Evolutionary conservation across 257 asterid species (phyloP), one percentile per base, ranked within the genome.

Genomic region (Eucommia ulmoides): DNA sequence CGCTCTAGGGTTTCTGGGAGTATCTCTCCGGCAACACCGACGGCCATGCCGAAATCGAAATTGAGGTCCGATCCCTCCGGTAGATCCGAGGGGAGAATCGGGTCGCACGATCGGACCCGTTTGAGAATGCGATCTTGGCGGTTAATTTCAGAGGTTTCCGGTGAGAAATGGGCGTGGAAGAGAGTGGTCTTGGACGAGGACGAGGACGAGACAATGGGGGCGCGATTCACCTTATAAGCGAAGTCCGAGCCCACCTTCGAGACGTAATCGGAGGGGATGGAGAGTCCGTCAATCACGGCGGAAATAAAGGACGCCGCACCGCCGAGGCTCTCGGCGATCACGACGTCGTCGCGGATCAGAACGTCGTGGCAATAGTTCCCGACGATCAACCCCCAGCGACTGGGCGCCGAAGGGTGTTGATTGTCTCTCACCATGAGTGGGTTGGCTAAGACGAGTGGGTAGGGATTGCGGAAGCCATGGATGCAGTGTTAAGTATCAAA

Each of bases 361-460:
- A 88, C 82, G 56, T 88, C 97, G 68, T 88, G 97, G 78, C 95
- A 84, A 65, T 84, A 88, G 60, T 84, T 88, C 60, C 97, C 95
- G 42, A 84, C 95, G 48, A 88, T 74, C 22, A 84, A 66, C 66
- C 94, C 77, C n/a, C 24, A 76, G 56, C 3, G 54, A 24, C 10
- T 42, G 8, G 45, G 45, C 5, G 15, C 17, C 8, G 48, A 42
- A 2, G 21, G 48, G 49, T 12, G 33, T 26, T 24, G 11, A 21
- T 17, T 48, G 25, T 45, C 45, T 24, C 19, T 55, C 61, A 65
- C 63, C 72, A 65, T 65, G 8, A 4, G 12, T 1, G 45, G 20
- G 3, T 51, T 38, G 12, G 5, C n/a, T 19, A 20, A 2, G 26
- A 26, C 9, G 1, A 17, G 25, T 38, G 8, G 45, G 22, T 8